A percentile compares a stretch with the other conserved stretches of the same genome.
These are phyloP conservation scores for Verbascum thapsus DNA, from an alignment of 257 asterid genomes.

Conservation along the genomic window DNA sequence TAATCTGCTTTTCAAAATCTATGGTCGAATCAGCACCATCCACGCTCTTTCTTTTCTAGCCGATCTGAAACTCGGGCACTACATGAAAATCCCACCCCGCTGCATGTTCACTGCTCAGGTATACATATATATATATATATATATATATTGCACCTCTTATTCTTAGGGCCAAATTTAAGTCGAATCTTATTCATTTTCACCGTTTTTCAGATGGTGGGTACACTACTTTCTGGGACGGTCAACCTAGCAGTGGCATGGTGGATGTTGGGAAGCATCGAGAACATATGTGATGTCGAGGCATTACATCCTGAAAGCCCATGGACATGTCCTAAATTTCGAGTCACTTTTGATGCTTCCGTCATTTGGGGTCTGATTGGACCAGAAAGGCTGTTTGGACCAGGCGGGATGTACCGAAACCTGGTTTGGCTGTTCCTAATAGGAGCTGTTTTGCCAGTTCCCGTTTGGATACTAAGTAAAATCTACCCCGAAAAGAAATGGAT, in stretches of 20 bases:
- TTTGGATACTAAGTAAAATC: conserved; percentile 78
- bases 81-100: conserved; percentile 95
- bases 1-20: conserved; percentile 84
- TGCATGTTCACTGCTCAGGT: conserved; percentile 94
- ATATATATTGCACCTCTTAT: not conserved
- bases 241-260: conserved; percentile 90
- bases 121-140: too few species aligned
- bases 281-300: conserved; percentile 77
- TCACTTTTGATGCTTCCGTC: conserved; percentile 81
- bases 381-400: conserved; percentile 66
- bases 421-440: conserved; percentile 90
- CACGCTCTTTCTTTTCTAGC: conserved; percentile 91
- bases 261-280: conserved; percentile 80
- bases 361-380: conserved; percentile 94
- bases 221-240: conserved; percentile 69
- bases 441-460: conserved; percentile 81
- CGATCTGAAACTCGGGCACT: conserved; percentile 92
- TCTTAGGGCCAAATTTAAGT: not conserved
- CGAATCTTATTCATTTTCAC: not conserved
- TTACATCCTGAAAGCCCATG: conserved; percentile 87
- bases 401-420: conserved; percentile 76
- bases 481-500: conserved; percentile 91
- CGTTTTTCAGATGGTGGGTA: conserved; percentile 55
- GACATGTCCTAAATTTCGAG: conserved; percentile 90
- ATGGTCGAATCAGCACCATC: conserved; percentile 84